These are phyloP conservation scores for Xerocomus nothofagi DNA, from an alignment of 1,284 basidiomycete genomes.

Conservation along the genomic window DNA sequence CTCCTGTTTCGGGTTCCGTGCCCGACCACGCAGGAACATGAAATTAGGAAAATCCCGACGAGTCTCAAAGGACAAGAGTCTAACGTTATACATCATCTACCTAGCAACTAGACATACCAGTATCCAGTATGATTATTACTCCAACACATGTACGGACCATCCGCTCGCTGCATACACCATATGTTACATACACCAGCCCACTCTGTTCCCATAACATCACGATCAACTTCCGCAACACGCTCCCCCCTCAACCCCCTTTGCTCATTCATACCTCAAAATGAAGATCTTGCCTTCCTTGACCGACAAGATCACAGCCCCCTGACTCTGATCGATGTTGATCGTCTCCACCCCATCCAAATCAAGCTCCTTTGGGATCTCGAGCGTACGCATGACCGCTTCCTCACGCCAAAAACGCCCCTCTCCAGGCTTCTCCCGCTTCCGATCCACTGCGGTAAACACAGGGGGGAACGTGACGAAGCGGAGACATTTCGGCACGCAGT, in stretches of 20 bases:
- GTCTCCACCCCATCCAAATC: constrained; percentile 66
- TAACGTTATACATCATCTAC: background rate
- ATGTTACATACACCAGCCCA: constrained; percentile 2
- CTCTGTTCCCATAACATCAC: background rate
- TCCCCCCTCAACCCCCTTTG: background rate
- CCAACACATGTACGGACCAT: background rate
- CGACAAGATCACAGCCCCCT: constrained; percentile 70
- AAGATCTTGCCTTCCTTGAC: constrained; percentile 68
- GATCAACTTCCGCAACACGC: background rate
- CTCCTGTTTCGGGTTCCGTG: too few species aligned
- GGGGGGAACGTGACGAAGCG: constrained; percentile 71
- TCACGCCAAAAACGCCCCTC: constrained; percentile 24
- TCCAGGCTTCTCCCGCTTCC: constrained; percentile 21
- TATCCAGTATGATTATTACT: constrained; percentile 9
- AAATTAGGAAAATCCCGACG: too few species aligned
- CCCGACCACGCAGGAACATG: too few species aligned
- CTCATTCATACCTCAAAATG: constrained; percentile 66
- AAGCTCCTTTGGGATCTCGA: constrained; percentile 62
- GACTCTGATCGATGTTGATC: constrained; percentile 73
- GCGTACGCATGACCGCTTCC: constrained; percentile 54
- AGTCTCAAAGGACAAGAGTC: background rate
- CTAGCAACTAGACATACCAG: background rate
- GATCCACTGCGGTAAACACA: constrained; percentile 40
- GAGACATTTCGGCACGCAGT: constrained; percentile 49
- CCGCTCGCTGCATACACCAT: constrained; percentile 3